These are phyloP conservation scores for Saccharomycopsis fodiens DNA, from an alignment of 805 yeast species.

Conservation along the genomic window DNA sequence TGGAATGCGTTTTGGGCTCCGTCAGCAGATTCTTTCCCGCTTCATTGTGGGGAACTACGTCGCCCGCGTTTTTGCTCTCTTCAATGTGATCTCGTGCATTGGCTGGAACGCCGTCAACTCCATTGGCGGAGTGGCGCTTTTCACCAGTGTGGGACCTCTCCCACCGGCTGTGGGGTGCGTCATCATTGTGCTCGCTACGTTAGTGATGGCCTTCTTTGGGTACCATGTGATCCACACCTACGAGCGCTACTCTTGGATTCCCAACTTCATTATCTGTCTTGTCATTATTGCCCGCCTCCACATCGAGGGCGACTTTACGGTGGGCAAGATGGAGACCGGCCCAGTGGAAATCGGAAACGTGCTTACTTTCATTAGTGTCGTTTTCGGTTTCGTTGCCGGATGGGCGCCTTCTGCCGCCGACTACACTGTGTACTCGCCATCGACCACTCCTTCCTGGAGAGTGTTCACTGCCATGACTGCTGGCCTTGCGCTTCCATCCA, in stretches of 20 bases:
- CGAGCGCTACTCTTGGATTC: slow-evolving; percentile 87
- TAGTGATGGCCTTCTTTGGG: slow-evolving; percentile 74
- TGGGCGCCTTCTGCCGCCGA: slow-evolving; percentile 94
- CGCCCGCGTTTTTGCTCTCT: slow-evolving; percentile 66
- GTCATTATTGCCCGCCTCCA: slow-evolving; percentile 74
- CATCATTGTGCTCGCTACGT: slow-evolving; percentile 58
- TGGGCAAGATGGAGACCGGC: slow-evolving; percentile 35
- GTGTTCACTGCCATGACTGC: slow-evolving; percentile 55
- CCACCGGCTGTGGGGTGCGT: slow-evolving; percentile 93
- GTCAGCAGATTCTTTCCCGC: slow-evolving; percentile 81
- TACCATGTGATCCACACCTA: slow-evolving; percentile 73
- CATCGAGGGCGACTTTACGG: slow-evolving; percentile 54
- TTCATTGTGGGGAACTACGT: slow-evolving; percentile 69
- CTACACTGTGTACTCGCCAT: slow-evolving; percentile 82
- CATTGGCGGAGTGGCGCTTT: slow-evolving; percentile 78
- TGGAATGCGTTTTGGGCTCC: slow-evolving; percentile 77
- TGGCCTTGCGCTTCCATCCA: slow-evolving; percentile 63
- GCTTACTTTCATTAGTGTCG: slow-evolving; percentile 72
- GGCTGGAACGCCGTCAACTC: slow-evolving; percentile 96
- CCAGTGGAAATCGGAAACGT: slow-evolving; percentile 65
- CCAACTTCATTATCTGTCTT: slow-evolving; percentile 63
- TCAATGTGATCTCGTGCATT: slow-evolving; percentile 78
- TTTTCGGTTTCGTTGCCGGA: slow-evolving; percentile 87
- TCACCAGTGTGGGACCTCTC: slow-evolving; percentile 56
- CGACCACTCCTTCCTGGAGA: slow-evolving; percentile 47